Conservation (phyloP, 805 yeast genomes). For the Dipodascus albidus region DNA sequence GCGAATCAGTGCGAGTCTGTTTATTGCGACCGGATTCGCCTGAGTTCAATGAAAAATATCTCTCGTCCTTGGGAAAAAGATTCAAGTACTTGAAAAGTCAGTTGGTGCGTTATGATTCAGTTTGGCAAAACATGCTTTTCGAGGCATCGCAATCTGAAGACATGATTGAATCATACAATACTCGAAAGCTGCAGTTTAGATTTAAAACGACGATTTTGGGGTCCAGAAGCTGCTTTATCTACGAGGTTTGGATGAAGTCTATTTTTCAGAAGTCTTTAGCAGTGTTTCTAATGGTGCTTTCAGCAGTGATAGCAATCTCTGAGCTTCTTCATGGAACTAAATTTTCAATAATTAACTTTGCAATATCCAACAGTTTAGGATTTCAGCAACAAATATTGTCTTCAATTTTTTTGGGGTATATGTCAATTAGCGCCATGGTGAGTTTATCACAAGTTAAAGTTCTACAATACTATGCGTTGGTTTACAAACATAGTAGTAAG, state of each 20-base stretch:
- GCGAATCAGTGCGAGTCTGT: not conserved
- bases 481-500: conserved; percentile 58
- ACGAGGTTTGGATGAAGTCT: conserved; percentile 38
- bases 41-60: conserved; percentile 28
- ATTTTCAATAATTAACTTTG: conserved; percentile 46
- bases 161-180: conserved; percentile 32
- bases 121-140: conserved; percentile 40
- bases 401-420: conserved; percentile 42
- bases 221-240: conserved; percentile 32
- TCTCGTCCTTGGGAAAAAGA: conserved; percentile 40
- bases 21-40: conserved; percentile 11
- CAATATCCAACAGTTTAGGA: conserved; percentile 30
- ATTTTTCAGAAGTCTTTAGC: conserved; percentile 32
- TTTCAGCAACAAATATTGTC: conserved; percentile 32
- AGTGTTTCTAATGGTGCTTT: conserved; percentile 30
- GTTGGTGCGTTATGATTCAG: conserved; percentile 42
- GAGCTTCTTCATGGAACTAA: conserved; percentile 63
- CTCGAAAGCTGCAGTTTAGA: conserved; percentile 20
- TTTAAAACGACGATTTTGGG: conserved; percentile 21
- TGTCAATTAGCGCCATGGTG: conserved; percentile 55
- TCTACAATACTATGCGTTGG: conserved; percentile 68
- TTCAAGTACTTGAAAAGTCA: conserved; percentile 43
- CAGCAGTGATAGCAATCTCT: conserved; percentile 53
- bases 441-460: conserved; percentile 57
- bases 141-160: conserved; percentile 48